phyloP scores from a whole-genome alignment of 352 stramenopile genomes.

The Pythium guiyangense region DNA sequence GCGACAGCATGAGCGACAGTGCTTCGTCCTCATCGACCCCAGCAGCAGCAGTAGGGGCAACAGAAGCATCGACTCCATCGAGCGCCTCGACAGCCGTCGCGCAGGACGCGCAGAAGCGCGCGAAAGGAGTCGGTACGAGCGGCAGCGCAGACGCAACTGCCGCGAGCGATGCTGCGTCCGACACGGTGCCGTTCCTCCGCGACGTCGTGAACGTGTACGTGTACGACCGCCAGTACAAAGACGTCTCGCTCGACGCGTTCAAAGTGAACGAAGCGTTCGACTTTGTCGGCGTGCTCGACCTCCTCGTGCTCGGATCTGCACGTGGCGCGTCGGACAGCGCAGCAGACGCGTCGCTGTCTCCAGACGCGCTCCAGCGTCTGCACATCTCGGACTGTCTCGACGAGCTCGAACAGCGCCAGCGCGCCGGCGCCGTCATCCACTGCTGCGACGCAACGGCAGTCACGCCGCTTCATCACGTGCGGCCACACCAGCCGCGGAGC shows the following conservation, averaged over 20 bases:
- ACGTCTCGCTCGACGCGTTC: conserved; percentile 44
- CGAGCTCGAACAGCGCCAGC: conserved; percentile 42
- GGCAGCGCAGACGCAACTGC: conserved; percentile 13
- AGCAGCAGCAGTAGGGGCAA: not conserved
- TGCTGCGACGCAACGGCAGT: conserved; percentile 44
- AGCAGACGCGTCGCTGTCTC: conserved; percentile 12
- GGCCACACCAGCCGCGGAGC: conserved; percentile 33
- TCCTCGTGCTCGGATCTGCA: conserved; percentile 36
- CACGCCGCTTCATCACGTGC: conserved; percentile 39
- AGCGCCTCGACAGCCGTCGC: too few species aligned
- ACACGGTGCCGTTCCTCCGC: conserved; percentile 5
- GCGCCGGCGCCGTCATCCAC: conserved; percentile 54
- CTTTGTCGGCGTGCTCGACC: conserved; percentile 70
- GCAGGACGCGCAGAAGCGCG: not conserved
- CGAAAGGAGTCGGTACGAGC: not conserved
- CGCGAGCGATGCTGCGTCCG: too few species aligned
- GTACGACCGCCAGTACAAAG: conserved; percentile 61
- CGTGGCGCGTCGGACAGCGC: conserved; percentile 12
- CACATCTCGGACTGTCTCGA: conserved; percentile 63
- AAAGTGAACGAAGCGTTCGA: conserved; percentile 85
- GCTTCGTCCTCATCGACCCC: conserved; percentile 1
- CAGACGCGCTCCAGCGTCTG: conserved; percentile 42
- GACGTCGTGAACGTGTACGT: conserved; percentile 67
- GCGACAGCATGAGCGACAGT: not conserved
- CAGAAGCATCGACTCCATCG: not conserved